These are phyloP conservation scores for Sporothrix dimorphospora DNA, from an alignment of 2,329 filamentous ascomycete species.

Conservation along the genomic window DNA sequence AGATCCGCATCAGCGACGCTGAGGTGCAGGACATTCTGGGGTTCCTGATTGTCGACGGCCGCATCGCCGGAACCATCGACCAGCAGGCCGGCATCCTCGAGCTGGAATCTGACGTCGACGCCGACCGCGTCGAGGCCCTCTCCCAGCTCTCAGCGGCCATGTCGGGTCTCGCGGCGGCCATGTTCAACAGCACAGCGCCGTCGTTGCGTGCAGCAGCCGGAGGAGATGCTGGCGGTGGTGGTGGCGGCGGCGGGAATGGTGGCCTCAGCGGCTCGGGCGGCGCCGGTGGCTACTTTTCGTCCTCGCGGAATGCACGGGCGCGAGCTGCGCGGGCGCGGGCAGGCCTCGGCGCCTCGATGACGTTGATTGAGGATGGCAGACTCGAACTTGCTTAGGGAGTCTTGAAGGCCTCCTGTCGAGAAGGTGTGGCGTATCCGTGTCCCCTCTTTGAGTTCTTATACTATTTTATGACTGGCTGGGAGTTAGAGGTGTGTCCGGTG, in stretches of 20 bases:
- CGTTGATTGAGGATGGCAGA: background rate
- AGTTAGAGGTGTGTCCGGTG: background rate
- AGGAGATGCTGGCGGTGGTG: background rate
- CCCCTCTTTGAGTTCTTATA: background rate
- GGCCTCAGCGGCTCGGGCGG: background rate
- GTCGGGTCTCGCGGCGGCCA: constrained; percentile 66
- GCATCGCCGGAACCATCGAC: constrained; percentile 85
- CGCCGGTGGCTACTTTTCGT: background rate
- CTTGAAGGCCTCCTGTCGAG: background rate
- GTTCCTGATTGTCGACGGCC: constrained; percentile 88
- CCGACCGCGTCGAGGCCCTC: constrained; percentile 73
- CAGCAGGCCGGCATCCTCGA: constrained; percentile 83
- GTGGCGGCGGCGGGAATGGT: background rate
- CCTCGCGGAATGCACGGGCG: too few relatives aligned
- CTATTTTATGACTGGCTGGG: too few relatives aligned
- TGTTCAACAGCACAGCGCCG: constrained; percentile 79
- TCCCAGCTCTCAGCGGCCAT: constrained; percentile 73
- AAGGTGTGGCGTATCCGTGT: background rate
- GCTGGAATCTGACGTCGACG: constrained; percentile 72
- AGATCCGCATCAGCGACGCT: constrained; percentile 79
- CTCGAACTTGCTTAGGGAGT: background rate
- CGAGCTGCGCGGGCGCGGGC: too few relatives aligned
- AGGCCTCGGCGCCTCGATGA: too few relatives aligned
- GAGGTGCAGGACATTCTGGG: constrained; percentile 97
- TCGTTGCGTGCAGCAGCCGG: constrained; percentile 45